Base-by-base conservation (phyloP, 2,329 filamentous ascomycete genomes). In the Botrytis hyacinthi region DNA sequence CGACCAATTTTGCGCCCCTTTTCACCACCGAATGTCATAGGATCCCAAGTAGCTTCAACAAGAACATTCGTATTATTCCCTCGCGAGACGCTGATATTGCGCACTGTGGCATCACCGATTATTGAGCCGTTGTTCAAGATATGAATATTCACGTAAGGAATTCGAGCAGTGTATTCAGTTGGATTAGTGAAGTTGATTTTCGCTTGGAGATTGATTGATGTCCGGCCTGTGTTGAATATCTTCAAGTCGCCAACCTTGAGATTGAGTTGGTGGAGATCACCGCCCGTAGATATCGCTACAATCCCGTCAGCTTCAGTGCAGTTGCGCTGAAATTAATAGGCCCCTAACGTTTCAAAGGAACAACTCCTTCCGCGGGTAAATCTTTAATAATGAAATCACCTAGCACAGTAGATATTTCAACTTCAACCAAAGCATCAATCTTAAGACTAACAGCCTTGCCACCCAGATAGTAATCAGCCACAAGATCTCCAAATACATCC, bases 311-410 rank as follows among this genome's bases (percentile, higher is more conserved):
- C 77, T 79, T 77, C 75, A 76, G 78, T 79, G 78, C 77, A 74
- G 77, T 77, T 75, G 77, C 77, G 75, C 75, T 77, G 78, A 75
- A 83, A 82, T 79, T 83, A 85, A 87, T 85, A 83, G 86, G 86
- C 83, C 71, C 93, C 95, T 90, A 91, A 97, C 94, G 93, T 89
- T 97, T 97, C 85, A 98, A 89, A 83, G 93, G 93, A 80, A 99
- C 91, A 80, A 91, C 89, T 78, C 96, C 95, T 85, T 94, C 87
- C 61, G 90, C 94, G 66, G 95, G 95, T 79, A 99, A 92, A 77
- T 92, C 90, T 82, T 93, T 93, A 79, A 98, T 85, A 71, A 92
- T 87, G 80, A 98, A 88, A 78, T 91, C 86, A 67, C 96, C 96
- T 76, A 99, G 86, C 40, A 92, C 91, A 44, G 95, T 98, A 74